phyloP scores from a whole-genome alignment of 2,329 filamentous ascomycete species.

The Akanthomyces muscarius region DNA sequence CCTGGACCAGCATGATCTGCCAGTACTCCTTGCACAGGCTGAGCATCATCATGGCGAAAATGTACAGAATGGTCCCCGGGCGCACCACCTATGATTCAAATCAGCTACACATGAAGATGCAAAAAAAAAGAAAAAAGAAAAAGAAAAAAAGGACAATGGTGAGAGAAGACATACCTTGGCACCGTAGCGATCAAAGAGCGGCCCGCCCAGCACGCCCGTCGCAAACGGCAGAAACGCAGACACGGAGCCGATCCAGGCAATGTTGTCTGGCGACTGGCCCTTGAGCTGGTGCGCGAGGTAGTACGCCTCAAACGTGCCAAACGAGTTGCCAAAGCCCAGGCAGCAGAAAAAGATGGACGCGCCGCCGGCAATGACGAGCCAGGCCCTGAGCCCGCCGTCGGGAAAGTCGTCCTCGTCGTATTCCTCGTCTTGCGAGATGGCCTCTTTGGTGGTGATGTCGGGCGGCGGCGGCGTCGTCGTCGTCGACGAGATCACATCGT shows the following conservation, averaged over 20 bases:
- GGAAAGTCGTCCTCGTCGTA: slow-evolving; percentile 9
- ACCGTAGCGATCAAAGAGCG: slow-evolving; percentile 23
- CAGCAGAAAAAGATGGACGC: slow-evolving; percentile 26
- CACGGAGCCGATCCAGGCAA: slow-evolving; percentile 27
- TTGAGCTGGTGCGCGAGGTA: slow-evolving; percentile 26
- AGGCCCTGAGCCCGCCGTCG: slow-evolving; percentile 16
- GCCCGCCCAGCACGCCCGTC: slow-evolving; percentile 20
- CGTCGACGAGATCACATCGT: not conserved
- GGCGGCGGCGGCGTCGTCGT: not conserved
- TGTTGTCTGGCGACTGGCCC: slow-evolving; percentile 22
- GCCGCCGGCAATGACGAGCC: slow-evolving; percentile 22
- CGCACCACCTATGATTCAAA: slow-evolving; percentile 19
- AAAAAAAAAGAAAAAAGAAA: not conserved
- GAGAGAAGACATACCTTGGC: slow-evolving; percentile 16
- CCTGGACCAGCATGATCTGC: slow-evolving; percentile 54
- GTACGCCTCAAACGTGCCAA: slow-evolving; percentile 27
- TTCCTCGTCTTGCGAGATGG: not conserved
- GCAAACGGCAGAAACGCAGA: slow-evolving; percentile 26
- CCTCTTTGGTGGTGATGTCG: not conserved
- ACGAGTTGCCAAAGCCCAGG: slow-evolving; percentile 27
- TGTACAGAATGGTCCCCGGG: slow-evolving; percentile 19
- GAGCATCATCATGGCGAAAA: slow-evolving; percentile 45
- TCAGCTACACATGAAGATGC: too few relatives aligned
- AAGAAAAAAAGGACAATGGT: not conserved
- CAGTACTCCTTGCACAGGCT: slow-evolving; percentile 45